Conservation (phyloP, 257 asterid species). For the Osmanthus fragrans region DNA sequence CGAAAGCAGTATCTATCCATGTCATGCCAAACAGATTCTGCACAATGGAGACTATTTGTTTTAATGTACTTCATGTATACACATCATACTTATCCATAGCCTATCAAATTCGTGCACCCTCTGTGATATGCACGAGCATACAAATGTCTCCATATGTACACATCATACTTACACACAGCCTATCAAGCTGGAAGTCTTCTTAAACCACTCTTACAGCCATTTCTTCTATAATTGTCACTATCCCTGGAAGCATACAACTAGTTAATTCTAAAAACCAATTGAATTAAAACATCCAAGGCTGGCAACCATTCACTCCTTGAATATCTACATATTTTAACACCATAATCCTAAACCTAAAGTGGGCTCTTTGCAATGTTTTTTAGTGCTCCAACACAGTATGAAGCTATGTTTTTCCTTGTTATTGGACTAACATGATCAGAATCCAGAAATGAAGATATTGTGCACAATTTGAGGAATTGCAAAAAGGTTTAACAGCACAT, state of each 20-base stretch:
- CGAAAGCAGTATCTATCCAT: neutral
- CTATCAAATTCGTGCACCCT: neutral
- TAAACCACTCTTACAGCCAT: neutral
- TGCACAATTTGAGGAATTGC: neutral
- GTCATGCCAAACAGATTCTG: neutral
- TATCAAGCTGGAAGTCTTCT: neutral
- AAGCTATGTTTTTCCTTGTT: neutral
- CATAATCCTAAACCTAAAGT: neutral
- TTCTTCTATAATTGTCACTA: neutral
- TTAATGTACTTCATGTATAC: neutral
- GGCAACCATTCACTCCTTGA: neutral
- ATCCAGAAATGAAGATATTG: neutral
- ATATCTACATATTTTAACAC: neutral
- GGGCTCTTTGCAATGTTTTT: neutral
- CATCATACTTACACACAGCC: neutral
- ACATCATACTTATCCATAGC: neutral
- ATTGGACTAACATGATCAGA: neutral
- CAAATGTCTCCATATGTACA: neutral
- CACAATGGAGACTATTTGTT: neutral
- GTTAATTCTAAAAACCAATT: neutral
- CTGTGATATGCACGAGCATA: neutral
- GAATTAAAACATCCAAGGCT: neutral
- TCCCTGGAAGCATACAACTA: neutral
- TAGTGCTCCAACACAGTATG: neutral
- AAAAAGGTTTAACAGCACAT: neutral